These are phyloP conservation scores for Dactylellina haptotyla DNA, from an alignment of 2,329 filamentous ascomycete species.

Conservation along the genomic window DNA sequence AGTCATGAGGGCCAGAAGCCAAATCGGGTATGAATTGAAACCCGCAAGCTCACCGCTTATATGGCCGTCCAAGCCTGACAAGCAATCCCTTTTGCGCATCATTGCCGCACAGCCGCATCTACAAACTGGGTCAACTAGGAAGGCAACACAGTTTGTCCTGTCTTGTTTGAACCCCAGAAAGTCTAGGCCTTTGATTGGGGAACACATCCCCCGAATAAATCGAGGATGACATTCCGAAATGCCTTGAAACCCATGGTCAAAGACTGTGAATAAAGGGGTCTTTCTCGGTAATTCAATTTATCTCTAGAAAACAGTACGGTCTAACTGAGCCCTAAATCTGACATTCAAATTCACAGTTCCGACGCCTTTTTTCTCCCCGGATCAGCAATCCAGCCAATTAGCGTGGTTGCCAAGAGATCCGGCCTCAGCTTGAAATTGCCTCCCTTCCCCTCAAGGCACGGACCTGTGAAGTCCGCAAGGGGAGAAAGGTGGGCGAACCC, in stretches of 20 bases:
- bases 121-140: background rate
- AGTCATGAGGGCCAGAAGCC: background rate
- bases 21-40: too few species aligned
- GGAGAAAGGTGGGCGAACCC: constrained; percentile 4
- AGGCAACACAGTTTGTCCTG: constrained; percentile 19
- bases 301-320: background rate
- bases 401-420: background rate
- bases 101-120: constrained; percentile 12
- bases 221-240: too few species aligned
- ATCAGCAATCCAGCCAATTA: constrained; percentile 37
- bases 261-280: too few species aligned
- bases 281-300: background rate
- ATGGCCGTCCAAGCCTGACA: too few species aligned
- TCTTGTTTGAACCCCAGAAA: background rate
- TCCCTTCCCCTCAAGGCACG: constrained; percentile 30
- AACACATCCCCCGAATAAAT: too few species aligned
- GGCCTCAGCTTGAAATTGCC: constrained; percentile 22
- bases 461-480: constrained; percentile 32
- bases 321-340: background rate
- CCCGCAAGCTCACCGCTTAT: too few species aligned
- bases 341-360: background rate
- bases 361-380: background rate
- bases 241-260: background rate
- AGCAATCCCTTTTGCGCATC: too few species aligned
- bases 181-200: too few species aligned